These are phyloP conservation scores for Talaromyces atroroseus DNA, from an alignment of 2,329 filamentous ascomycete species.

Conservation along the genomic window DNA sequence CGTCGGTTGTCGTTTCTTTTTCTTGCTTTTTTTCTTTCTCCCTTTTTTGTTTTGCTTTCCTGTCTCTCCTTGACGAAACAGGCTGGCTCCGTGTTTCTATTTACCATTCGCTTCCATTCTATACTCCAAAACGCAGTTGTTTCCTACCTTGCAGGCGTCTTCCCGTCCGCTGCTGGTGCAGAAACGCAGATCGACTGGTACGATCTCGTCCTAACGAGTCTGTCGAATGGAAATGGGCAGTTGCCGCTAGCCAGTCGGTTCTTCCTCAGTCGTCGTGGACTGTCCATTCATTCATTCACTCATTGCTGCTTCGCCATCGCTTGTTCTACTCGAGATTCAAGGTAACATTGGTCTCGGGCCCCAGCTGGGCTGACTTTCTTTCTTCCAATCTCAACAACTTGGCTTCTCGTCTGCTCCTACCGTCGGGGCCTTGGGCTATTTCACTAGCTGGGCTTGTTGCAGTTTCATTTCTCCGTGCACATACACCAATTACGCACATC, in stretches of 20 bases:
- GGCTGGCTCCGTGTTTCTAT: not conserved
- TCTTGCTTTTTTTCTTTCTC: too few relatives aligned
- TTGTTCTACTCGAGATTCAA: not conserved
- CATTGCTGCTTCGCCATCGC: not conserved
- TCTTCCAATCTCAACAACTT: not conserved
- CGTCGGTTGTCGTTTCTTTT: conserved; percentile 22
- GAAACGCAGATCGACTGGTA: not conserved
- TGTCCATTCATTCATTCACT: not conserved
- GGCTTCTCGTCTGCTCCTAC: not conserved
- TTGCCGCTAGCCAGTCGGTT: not conserved
- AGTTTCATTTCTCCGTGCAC: not conserved
- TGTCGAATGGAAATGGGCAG: not conserved
- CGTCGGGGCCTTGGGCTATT: not conserved
- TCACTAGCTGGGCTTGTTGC: not conserved
- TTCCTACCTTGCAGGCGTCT: not conserved
- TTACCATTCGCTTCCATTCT: not conserved
- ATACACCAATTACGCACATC: not conserved
- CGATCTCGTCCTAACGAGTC: not conserved
- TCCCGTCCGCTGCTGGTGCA: not conserved
- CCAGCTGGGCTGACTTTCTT: not conserved
- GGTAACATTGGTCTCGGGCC: not conserved
- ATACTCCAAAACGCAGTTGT: not conserved
- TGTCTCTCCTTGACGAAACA: conserved; percentile 10
- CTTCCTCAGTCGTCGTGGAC: not conserved
- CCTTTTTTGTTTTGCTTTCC: conserved; percentile 9